These are phyloP conservation scores for Coniferiporia weirii DNA, from an alignment of 1,284 basidiomycete genomes.

Conservation along the genomic window DNA sequence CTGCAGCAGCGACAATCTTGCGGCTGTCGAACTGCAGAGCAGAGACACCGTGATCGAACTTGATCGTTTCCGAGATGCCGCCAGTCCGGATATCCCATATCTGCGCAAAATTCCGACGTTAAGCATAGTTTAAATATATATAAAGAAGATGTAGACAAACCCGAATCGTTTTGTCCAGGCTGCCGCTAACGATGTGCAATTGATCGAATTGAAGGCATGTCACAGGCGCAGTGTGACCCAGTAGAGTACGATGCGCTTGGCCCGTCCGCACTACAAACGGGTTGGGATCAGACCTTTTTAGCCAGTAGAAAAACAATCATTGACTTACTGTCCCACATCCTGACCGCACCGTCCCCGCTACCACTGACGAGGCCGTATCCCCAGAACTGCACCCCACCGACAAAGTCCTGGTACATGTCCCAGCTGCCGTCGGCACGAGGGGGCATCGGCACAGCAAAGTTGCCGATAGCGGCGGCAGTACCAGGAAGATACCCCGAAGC, in stretches of 20 bases:
- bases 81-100: constrained; percentile 98
- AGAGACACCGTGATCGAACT: constrained; percentile 89
- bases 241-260: constrained; percentile 89
- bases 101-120: constrained; percentile 33
- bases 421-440: constrained; percentile 86
- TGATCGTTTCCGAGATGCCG: constrained; percentile 81
- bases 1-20: constrained; percentile 91
- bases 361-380: constrained; percentile 96
- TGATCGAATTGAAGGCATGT: constrained; percentile 98
- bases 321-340: constrained; percentile 97
- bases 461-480: constrained; percentile 52
- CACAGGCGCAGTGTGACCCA: constrained; percentile 92
- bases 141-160: constrained; percentile 40
- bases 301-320: neutral
- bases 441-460: constrained; percentile 80
- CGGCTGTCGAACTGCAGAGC: constrained; percentile 92
- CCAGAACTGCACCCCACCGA: constrained; percentile 98
- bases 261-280: constrained; percentile 84
- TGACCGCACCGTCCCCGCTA: constrained; percentile 92
- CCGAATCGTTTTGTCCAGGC: constrained; percentile 89
- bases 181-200: constrained; percentile 86
- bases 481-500: constrained; percentile 38
- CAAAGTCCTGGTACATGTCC: constrained; percentile 97
- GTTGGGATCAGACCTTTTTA: constrained; percentile 14
- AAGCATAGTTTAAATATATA: neutral